These are phyloP conservation scores for Microdochium trichocladiopsis DNA, from an alignment of 2,329 filamentous ascomycete genomes.

Conservation along the genomic window DNA sequence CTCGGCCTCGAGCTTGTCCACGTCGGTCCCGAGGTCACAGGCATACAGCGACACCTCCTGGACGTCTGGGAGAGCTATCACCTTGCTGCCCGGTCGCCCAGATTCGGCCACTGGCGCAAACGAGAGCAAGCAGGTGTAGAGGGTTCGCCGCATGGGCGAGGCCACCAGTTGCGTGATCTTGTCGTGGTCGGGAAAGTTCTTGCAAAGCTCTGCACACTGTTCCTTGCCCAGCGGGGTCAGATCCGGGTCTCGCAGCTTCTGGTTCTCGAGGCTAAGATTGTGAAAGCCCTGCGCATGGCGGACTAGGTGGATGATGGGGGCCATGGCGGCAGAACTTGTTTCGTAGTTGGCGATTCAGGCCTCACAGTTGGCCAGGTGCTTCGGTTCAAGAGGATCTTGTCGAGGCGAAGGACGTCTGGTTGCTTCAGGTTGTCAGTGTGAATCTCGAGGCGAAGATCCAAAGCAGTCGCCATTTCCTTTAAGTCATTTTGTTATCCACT, in stretches of 20 bases:
- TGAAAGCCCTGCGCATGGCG: slow-evolving; percentile 76
- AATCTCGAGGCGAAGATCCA: too few species aligned
- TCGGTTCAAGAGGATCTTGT: too few species aligned
- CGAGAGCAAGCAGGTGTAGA: slow-evolving; percentile 67
- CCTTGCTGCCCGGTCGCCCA: slow-evolving; percentile 25
- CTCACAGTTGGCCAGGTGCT: too few species aligned
- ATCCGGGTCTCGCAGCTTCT: slow-evolving; percentile 67
- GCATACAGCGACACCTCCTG: slow-evolving; percentile 73
- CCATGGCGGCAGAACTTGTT: slow-evolving; percentile 26
- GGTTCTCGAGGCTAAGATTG: slow-evolving; percentile 67
- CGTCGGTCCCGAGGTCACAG: slow-evolving; percentile 66
- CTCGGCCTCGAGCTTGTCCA: slow-evolving; percentile 47
- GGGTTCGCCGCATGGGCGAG: slow-evolving; percentile 73
- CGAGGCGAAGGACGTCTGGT: too few species aligned
- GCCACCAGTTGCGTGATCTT: slow-evolving; percentile 65
- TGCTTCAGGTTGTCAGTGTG: too few species aligned
- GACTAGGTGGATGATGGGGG: slow-evolving; percentile 56
- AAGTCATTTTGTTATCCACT: background rate
- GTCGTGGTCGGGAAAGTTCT: slow-evolving; percentile 57
- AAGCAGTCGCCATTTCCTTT: background rate
- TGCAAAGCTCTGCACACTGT: slow-evolving; percentile 62
- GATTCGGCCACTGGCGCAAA: slow-evolving; percentile 51
- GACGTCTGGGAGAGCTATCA: slow-evolving; percentile 65
- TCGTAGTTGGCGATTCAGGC: too few species aligned
- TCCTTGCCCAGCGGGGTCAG: slow-evolving; percentile 69